Evolutionary conservation across 139 green algal species (phyloP), one percentile per base, ranked within the genome.

Genomic region (Eudorina sp.): DNA sequence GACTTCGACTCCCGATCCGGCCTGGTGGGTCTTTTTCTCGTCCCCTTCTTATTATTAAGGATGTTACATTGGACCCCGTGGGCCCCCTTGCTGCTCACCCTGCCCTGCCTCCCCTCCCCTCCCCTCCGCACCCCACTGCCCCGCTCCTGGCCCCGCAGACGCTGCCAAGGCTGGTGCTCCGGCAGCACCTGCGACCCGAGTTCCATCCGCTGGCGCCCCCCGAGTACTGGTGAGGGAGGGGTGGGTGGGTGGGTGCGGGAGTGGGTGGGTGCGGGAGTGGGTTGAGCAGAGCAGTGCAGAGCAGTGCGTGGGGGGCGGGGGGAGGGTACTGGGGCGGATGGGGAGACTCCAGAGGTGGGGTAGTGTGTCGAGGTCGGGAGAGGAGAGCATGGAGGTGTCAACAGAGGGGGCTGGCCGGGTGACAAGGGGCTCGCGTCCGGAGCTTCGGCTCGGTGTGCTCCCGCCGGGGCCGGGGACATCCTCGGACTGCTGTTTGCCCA

Each of bases 221-320:
- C 8, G 77, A 84, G 77, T 84, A 84, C 77, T 72, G 53, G 77
- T 84, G 53, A 84, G 77, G 58, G 23, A 69, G 6, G 14, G 23
- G 27, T 34, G 23, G 11, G 25, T 36, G 23, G 58, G 27, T 21
- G 11, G 62, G 27, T 29, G 16, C 21, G 27, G 16, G 31, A 34
- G 4, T 3, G 31, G 31, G 27, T 34, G n/a, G 16, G 62, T 25
- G 19, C 31, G 16, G n/a, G 27, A 31, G 31, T 31, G 36, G n/a
- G 27, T 2, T 3, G 31, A 46, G 14, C 21, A 16, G 16, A 34
- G 3, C 25, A 36, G 58, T 14, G n/a, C 27, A 31, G 23, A 21
- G n/a, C 6, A 5, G 25, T 36, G 23, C 16, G 27, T 21, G 13
- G 48, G 9, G 48, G 11, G 62, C 62, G 27, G 16, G 27, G 27